phyloP scores from a whole-genome alignment of 306 rosid genomes.

The Styphnolobium japonicum region DNA sequence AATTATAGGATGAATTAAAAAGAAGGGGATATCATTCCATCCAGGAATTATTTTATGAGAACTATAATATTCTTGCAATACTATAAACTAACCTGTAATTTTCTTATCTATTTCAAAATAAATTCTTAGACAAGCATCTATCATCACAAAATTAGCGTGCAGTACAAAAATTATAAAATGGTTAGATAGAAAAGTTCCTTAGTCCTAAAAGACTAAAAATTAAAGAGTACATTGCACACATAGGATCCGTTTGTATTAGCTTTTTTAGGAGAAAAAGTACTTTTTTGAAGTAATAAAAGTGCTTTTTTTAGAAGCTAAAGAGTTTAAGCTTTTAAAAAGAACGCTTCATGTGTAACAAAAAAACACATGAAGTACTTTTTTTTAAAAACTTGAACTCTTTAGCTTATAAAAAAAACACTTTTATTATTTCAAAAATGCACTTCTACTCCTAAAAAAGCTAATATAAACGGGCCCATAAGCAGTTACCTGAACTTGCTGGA shows the following conservation, averaged over 20 bases:
- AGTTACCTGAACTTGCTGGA: slow-evolving; percentile 90
- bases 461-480: too few relatives aligned
- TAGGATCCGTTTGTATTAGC: too few relatives aligned
- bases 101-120: background rate
- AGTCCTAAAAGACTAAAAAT: background rate
- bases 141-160: background rate
- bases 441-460: too few relatives aligned
- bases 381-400: too few relatives aligned
- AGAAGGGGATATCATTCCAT: slow-evolving; percentile 1
- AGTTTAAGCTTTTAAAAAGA: too few relatives aligned
- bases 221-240: background rate
- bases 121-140: slow-evolving; percentile 1
- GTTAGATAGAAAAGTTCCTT: background rate
- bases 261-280: too few relatives aligned
- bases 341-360: too few relatives aligned
- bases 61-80: background rate
- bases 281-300: too few relatives aligned
- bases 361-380: too few relatives aligned
- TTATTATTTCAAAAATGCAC: too few relatives aligned
- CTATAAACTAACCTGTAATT: background rate
- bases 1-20: background rate
- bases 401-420: too few relatives aligned
- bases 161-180: background rate
- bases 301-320: too few relatives aligned
- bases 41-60: background rate